phyloP scores from a whole-genome alignment of 441 rosid genomes.

The Viola pubescens region DNA sequence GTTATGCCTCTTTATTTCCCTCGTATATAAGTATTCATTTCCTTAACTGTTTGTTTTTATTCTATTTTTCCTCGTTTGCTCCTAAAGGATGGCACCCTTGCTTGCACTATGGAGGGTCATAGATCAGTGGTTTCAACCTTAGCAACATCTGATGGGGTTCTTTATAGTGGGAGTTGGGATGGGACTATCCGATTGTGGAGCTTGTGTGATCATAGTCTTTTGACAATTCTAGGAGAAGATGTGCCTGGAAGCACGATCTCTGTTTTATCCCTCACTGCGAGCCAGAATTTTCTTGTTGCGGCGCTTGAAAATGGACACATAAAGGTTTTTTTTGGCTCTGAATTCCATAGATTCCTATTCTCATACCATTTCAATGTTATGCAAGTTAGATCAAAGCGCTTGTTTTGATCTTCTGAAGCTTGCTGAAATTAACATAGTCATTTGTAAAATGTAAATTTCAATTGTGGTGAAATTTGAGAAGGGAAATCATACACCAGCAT shows the following conservation, averaged over 20 bases:
- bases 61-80: background rate
- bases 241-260: slow-evolving; percentile 41
- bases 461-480: too few species aligned
- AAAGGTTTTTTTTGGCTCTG: slow-evolving; percentile 43
- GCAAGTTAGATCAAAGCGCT: too few species aligned
- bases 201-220: slow-evolving; percentile 63
- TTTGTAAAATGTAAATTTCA: too few species aligned
- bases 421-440: too few species aligned
- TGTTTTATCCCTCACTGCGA: slow-evolving; percentile 50
- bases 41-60: slow-evolving; percentile 7
- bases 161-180: slow-evolving; percentile 95
- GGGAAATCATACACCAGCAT: too few species aligned
- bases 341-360: too few species aligned
- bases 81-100: slow-evolving; percentile 53
- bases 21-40: slow-evolving; percentile 3
- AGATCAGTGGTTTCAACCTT: slow-evolving; percentile 77
- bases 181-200: slow-evolving; percentile 84
- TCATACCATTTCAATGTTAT: too few species aligned
- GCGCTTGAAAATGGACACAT: slow-evolving; percentile 69
- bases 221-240: slow-evolving; percentile 67
- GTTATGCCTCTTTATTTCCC: background rate
- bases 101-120: slow-evolving; percentile 77
- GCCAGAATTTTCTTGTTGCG: slow-evolving; percentile 44
- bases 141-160: slow-evolving; percentile 47
- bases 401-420: too few species aligned